Conservation (phyloP, 2,329 filamentous ascomycete species). For the Zelopaecilomyces penicillatus region DNA sequence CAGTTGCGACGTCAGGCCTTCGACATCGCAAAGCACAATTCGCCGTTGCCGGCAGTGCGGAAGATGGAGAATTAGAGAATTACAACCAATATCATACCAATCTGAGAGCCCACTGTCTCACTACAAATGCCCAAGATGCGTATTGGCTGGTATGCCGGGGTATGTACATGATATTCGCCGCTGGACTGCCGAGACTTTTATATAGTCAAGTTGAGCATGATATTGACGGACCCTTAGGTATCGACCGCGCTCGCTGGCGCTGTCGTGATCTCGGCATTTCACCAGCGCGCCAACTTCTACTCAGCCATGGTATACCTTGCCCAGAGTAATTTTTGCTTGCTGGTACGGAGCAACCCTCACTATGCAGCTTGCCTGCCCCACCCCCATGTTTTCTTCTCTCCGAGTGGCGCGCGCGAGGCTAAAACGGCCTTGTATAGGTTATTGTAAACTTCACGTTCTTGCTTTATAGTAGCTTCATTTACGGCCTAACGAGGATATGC, state of each 20-base stretch:
- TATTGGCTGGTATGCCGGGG: constrained; percentile 52
- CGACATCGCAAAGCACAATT: neutral
- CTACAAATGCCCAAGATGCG: constrained; percentile 41
- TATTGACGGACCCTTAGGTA: constrained; percentile 40
- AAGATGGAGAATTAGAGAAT: constrained; percentile 8
- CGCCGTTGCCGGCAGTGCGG: neutral
- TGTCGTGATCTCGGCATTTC: constrained; percentile 83
- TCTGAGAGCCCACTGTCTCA: neutral
- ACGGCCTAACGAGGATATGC: constrained; percentile 79
- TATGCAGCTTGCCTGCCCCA: no score
- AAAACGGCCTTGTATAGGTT: constrained; percentile 45
- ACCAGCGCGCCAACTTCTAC: constrained; percentile 96
- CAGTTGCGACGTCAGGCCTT: constrained; percentile 1
- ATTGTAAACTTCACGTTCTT: constrained; percentile 86
- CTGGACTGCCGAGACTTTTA: constrained; percentile 4
- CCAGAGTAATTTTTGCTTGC: constrained; percentile 89
- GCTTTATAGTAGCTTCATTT: constrained; percentile 70
- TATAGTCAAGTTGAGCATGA: constrained; percentile 6
- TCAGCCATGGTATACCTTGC: constrained; percentile 94
- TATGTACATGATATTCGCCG: constrained; percentile 28
- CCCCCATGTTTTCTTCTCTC: no score
- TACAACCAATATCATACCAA: no score
- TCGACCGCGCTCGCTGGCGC: constrained; percentile 77
- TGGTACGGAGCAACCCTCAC: constrained; percentile 50
- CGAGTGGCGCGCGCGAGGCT: no score